Base-by-base conservation (phyloP, 2,329 filamentous ascomycete genomes). In the Orbilia quercus region DNA sequence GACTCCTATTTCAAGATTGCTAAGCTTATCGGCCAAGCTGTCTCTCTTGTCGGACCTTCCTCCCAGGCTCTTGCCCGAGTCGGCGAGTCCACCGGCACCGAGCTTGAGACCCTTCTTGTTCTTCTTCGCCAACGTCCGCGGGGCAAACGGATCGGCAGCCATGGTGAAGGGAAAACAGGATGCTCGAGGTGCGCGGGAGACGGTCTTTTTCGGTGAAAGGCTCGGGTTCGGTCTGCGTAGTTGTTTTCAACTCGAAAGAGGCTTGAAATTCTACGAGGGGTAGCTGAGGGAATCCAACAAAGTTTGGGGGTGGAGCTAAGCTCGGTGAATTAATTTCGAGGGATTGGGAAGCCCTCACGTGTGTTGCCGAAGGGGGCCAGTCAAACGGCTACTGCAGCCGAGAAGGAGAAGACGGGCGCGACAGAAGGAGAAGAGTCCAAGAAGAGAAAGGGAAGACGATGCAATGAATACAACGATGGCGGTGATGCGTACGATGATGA, bases 91-190 rank as follows among this genome's bases (percentile, higher is more conserved):
- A 91, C n/a, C 89, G 28, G 28, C 50, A 90, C 86, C 22, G 80
- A 99, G 85, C 77, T 92, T 93, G 55, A 99, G 89, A 38, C 93
- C 94, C 84, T 98, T 98, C 82, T 96, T 90, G 81, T 99, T 99
- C 87, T 98, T 97, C 85, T 94, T 90, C 89, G 97, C 98, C 89
- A 99, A 90, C 75, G 95, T 96, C 62, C 67, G 67, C 67, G 67
- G 67, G 51, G 67, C 67, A 65, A 72, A 72, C 67, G 45, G 67
- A 51, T 72, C 67, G 59, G 67, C 67, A 65, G 67, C 67, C 67
- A 72, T 72, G 34, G 58, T 72, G 60, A 51, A 23, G 48, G 22
- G 22, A 14, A 38, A 31, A 31, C 28, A 34, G 45, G n/a, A 22
- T 54, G 16, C 25, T 22, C 5, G 45, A n/a, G 31, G 55, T 25